Conservation (phyloP, 2,329 filamentous ascomycete genomes). For the Fusarium dlaminii region DNA sequence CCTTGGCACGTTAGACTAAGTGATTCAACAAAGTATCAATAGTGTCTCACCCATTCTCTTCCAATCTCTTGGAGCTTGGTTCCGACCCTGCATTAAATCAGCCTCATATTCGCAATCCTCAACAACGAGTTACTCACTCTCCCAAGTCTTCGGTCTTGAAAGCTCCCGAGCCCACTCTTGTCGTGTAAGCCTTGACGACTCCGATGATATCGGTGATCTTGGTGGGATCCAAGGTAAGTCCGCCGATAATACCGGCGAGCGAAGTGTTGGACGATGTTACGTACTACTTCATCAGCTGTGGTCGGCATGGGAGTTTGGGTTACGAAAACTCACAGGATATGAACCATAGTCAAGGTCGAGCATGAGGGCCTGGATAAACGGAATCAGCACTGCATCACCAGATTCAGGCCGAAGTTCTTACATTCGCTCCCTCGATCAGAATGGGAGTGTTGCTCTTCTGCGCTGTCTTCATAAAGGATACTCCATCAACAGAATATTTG, state of each 20-base stretch:
- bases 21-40: rapidly evolving
- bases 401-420: background rate
- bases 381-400: background rate
- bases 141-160: conserved; percentile 71
- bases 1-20: conserved; percentile 35
- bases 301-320: conserved; percentile 5
- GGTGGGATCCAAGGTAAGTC: conserved; percentile 68
- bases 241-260: conserved; percentile 65
- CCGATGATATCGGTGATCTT: conserved; percentile 70
- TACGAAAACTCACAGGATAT: conserved; percentile 43
- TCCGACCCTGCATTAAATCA: conserved; percentile 44
- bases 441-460: background rate
- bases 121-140: conserved; percentile 42
- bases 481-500: background rate
- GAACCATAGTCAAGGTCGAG: conserved; percentile 68
- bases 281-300: conserved; percentile 36
- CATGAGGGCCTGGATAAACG: conserved; percentile 60
- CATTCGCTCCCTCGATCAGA: background rate
- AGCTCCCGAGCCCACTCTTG: conserved; percentile 68
- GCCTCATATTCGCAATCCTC: background rate
- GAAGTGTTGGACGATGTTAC: conserved; percentile 69
- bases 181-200: conserved; percentile 76
- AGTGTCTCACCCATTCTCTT: conserved; percentile 49
- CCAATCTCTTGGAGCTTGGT: conserved; percentile 59
- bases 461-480: background rate